These are phyloP conservation scores for Trichoderma pleuroti DNA, from an alignment of 2,329 filamentous ascomycete genomes.

Conservation along the genomic window DNA sequence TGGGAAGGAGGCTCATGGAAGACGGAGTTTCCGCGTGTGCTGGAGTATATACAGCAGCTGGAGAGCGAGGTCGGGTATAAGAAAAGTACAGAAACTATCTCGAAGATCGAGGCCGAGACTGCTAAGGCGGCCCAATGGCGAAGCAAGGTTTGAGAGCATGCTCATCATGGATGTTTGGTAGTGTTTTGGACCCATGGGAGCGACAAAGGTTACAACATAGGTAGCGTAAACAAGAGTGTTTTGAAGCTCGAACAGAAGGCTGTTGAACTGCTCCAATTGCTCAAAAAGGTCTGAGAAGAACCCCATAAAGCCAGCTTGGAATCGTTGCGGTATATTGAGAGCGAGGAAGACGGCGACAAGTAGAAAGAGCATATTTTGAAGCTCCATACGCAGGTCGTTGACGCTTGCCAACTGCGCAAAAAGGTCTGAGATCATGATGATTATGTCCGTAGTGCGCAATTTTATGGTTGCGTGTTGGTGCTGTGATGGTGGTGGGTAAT, in stretches of 20 bases:
- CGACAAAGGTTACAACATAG: neutral
- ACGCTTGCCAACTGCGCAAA: neutral
- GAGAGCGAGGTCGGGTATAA: slow-evolving; percentile 47
- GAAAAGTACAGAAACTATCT: slow-evolving; percentile 47
- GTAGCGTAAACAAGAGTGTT: neutral
- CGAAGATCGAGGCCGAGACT: slow-evolving; percentile 45
- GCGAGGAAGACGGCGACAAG: neutral
- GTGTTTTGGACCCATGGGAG: neutral
- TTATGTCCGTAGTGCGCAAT: neutral
- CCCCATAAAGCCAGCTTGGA: neutral
- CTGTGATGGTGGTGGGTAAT: neutral
- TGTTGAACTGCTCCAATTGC: neutral
- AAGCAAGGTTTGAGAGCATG: neutral
- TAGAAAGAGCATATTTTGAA: neutral
- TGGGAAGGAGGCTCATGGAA: slow-evolving; percentile 42
- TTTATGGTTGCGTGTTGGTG: neutral
- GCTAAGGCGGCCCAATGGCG: neutral
- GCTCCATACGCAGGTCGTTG: neutral
- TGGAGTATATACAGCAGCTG: slow-evolving; percentile 45
- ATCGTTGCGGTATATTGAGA: neutral
- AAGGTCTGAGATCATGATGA: neutral
- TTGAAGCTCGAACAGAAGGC: neutral
- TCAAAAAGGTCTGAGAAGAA: neutral
- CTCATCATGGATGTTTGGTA: neutral
- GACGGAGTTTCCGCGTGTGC: slow-evolving; percentile 42